Evolutionary conservation across 345 rosid species (phyloP).

Genomic region (Eucalyptus brandiana): DNA sequence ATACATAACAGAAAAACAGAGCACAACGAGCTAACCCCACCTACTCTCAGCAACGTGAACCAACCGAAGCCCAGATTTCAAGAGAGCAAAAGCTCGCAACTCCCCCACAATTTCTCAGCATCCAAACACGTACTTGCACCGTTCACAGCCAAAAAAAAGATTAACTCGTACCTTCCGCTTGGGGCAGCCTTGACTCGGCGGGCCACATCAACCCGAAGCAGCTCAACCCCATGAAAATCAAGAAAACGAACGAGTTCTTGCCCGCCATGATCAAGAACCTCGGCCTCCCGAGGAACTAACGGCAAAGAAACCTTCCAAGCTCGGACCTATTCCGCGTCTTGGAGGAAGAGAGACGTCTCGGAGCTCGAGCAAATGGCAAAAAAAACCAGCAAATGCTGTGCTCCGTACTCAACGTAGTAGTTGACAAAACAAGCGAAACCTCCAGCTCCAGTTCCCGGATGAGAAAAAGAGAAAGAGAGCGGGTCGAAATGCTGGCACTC

Average conservation of each 20-base stretch:
- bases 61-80: not conserved
- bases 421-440: not conserved
- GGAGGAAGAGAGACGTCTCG: not conserved
- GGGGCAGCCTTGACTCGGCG: slow-evolving; percentile 16
- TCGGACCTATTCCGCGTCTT: not conserved
- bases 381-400: not conserved
- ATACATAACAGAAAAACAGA: not conserved
- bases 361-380: not conserved
- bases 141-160: not conserved
- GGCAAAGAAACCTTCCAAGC: not conserved
- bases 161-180: slow-evolving; percentile 18
- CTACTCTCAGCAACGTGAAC: not conserved
- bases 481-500: not conserved
- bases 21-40: not conserved
- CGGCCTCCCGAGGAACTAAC: not conserved
- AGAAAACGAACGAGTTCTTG: not conserved
- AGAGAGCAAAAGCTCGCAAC: not conserved
- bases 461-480: not conserved
- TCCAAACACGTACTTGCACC: not conserved
- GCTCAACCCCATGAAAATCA: not conserved
- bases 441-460: not conserved
- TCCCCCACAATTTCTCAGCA: not conserved
- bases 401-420: not conserved
- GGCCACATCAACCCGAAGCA: not conserved
- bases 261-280: not conserved